A percentile compares a stretch with the other conserved stretches of the same genome.
These are phyloP conservation scores for Amanita brunnescens DNA, from an alignment of 768 basidiomycete species.

Conservation along the genomic window DNA sequence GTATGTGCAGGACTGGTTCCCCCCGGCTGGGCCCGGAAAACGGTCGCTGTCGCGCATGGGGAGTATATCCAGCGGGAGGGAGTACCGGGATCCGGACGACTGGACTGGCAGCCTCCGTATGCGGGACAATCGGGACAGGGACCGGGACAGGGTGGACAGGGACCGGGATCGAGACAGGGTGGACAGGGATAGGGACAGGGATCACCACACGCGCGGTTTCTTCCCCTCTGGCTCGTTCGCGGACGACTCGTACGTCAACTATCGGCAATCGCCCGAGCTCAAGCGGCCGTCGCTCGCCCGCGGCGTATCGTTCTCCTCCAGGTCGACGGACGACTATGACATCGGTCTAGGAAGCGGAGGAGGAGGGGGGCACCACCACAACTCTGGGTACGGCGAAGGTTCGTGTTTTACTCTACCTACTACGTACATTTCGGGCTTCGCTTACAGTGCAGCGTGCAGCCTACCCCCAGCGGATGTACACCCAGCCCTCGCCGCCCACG, in stretches of 20 bases:
- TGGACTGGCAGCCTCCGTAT: slow-evolving; percentile 1
- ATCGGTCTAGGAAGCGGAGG: too few relatives aligned
- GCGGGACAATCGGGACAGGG: neutral
- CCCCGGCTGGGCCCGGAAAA: too few relatives aligned
- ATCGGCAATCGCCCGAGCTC: neutral
- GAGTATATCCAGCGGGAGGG: neutral
- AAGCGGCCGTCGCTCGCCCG: neutral
- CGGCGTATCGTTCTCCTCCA: neutral
- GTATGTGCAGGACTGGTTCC: neutral
- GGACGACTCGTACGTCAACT: slow-evolving; percentile 1
- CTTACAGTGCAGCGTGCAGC: neutral
- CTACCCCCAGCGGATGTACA: neutral
- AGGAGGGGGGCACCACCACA: too few relatives aligned
- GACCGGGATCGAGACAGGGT: neutral
- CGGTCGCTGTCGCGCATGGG: neutral
- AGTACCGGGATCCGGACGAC: neutral
- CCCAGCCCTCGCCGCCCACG: neutral
- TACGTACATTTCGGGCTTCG: neutral
- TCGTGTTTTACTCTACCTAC: neutral
- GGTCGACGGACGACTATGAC: slow-evolving; percentile 5
- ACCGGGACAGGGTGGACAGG: neutral
- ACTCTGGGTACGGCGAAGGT: neutral
- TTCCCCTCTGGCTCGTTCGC: neutral
- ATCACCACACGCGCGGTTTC: neutral
- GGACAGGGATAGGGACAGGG: neutral